These are phyloP conservation scores for Leishmania guyanensis DNA, from an alignment of 208 protist species.

Conservation along the genomic window DNA sequence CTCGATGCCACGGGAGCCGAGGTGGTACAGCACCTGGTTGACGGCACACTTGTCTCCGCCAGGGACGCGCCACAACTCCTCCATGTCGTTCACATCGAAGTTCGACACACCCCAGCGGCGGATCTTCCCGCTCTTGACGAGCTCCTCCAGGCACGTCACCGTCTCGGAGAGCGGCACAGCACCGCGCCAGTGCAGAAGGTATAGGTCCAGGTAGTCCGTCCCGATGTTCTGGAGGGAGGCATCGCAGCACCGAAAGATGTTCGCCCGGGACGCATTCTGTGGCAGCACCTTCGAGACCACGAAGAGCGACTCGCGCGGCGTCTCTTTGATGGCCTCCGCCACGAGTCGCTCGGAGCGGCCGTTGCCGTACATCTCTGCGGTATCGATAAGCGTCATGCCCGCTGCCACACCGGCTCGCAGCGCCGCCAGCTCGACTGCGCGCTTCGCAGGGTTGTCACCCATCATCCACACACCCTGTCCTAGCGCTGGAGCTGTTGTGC, in stretches of 20 bases:
- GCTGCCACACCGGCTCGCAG: constrained; percentile 35
- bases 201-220: constrained; percentile 87
- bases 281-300: constrained; percentile 94
- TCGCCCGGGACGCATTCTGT: constrained; percentile 68
- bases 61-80: constrained; percentile 57
- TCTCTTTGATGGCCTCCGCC: constrained; percentile 37
- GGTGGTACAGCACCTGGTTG: constrained; percentile 85
- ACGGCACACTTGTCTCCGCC: constrained; percentile 54
- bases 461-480: constrained; percentile 52
- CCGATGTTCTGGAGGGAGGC: constrained; percentile 64
- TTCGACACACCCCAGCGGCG: constrained; percentile 87
- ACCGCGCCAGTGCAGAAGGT: constrained; percentile 91
- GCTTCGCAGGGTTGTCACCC: constrained; percentile 31
- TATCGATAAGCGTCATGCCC: constrained; percentile 55
- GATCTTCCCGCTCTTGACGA: constrained; percentile 74
- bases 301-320: constrained; percentile 81
- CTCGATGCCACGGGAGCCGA: constrained; percentile 80
- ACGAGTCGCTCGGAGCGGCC: constrained; percentile 46
- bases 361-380: constrained; percentile 60
- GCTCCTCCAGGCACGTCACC: constrained; percentile 77
- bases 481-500: constrained; percentile 33
- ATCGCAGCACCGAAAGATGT: constrained; percentile 73
- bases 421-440: constrained; percentile 31
- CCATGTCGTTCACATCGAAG: constrained; percentile 70
- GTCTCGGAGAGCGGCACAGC: constrained; percentile 55